These are phyloP conservation scores for Thermoascus crustaceus DNA, from an alignment of 2,329 filamentous ascomycete genomes.

Conservation along the genomic window DNA sequence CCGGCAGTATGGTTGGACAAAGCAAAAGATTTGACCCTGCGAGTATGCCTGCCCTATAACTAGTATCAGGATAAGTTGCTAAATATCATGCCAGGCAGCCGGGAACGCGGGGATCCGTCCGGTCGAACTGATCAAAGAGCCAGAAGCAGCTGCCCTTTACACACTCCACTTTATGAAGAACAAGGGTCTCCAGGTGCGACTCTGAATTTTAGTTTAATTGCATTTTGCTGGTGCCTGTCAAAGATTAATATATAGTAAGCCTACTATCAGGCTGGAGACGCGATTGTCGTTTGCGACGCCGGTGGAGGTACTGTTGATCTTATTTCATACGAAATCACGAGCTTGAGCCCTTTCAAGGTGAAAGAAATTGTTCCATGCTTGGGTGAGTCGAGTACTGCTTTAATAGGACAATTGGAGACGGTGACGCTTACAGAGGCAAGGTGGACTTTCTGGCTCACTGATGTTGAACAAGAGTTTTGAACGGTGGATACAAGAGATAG, in stretches of 20 bases:
- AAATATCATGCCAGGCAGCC: constrained; percentile 7
- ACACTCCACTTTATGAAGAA: constrained; percentile 20
- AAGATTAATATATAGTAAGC: too few relatives aligned
- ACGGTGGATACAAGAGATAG: too few relatives aligned
- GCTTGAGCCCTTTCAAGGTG: too few relatives aligned
- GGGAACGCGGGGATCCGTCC: constrained; percentile 16
- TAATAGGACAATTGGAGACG: too few relatives aligned
- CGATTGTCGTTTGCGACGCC: constrained; percentile 29
- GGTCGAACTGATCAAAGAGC: constrained; percentile 17
- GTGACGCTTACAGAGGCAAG: too few relatives aligned
- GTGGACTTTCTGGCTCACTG: too few relatives aligned
- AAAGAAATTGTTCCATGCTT: too few relatives aligned
- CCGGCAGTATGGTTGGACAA: constrained; percentile 30
- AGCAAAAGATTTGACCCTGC: constrained; percentile 21
- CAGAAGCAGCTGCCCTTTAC: constrained; percentile 26
- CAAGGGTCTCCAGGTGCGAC: constrained; percentile 15
- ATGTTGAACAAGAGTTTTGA: too few relatives aligned
- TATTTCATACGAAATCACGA: too few relatives aligned
- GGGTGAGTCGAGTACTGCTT: too few relatives aligned
- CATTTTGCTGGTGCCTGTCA: too few relatives aligned
- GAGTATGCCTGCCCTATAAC: constrained; percentile 3
- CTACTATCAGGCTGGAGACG: constrained; percentile 17
- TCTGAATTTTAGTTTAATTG: neutral
- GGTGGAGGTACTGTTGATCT: constrained; percentile 33
- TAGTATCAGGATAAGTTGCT: too few relatives aligned